Evolutionary conservation across 225 moss, liverwort and hornwort genomes (phyloP), one percentile per base, ranked within the genome.

Genomic region (Pleurozium schreberi): DNA sequence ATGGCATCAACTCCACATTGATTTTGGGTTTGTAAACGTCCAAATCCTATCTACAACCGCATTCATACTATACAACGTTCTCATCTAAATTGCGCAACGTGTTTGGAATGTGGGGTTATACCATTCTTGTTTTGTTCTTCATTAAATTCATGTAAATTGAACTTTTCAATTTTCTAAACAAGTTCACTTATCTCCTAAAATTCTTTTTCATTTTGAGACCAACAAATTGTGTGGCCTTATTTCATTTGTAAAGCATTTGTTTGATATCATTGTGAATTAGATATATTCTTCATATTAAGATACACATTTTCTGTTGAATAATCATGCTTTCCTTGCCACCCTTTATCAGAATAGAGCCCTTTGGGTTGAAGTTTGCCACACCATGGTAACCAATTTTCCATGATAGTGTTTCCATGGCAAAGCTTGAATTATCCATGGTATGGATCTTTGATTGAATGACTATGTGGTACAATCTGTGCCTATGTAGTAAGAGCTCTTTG

Each of bases 291-390:
- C 15, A 47, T 31, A 49, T 74, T n/a, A n/a, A n/a, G 49, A 47
- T 47, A 18, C 4, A 11, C 7, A 31, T 42, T 74, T 66, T 18
- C 19, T 47, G 6, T 74, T 47, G 18, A 47, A 30, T 74, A 49
- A 71, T 71, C 8, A 43, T 27, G 9, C 4, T 43, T 74, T 31
- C 11, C 4, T 45, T 74, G 18, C 74, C 6, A 74, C 31, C 31
- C 6, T 47, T 43, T 31, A 74, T 7, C 11, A 49, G 31, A 49
- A 74, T 74, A 45, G 45, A 45, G 6, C 3, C 15, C 10, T 45
- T 73, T 0, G 2, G 5, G 2, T 6, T 43, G 8, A 9, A 45
- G 10, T 43, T 45, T 45, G 2, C 6, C 2, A 5, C 1, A 8
- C 73, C 11, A 30, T 30, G 0, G 3, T 17, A 17, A 45, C 45